Conservation (phyloP, 2,329 filamentous ascomycete genomes). For the Cylindrodendrum hubeiense region DNA sequence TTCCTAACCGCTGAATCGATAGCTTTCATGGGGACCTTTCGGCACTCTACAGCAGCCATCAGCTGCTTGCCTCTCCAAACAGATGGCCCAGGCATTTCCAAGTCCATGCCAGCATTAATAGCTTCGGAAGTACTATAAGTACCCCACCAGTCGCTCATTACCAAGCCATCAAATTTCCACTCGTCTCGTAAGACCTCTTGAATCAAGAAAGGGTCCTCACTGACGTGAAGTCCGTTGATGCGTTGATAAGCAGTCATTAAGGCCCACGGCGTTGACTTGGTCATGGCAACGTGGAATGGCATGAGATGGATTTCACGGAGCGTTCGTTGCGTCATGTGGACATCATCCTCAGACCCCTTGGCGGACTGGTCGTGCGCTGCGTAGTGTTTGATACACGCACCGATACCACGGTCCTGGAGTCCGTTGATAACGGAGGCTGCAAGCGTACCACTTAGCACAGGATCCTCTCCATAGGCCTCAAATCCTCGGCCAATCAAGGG, state of each 20-base stretch:
- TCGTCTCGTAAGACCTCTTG: conserved; percentile 51
- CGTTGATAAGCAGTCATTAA: conserved; percentile 45
- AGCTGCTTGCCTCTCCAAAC: conserved; percentile 32
- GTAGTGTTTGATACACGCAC: conserved; percentile 56
- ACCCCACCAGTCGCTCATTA: conserved; percentile 51
- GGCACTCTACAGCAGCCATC: conserved; percentile 35
- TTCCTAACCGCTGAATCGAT: conserved; percentile 41
- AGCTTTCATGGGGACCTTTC: conserved; percentile 28
- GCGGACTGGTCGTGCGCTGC: conserved; percentile 52
- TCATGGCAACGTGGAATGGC: conserved; percentile 52
- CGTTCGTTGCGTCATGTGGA: conserved; percentile 16
- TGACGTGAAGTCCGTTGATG: conserved; percentile 54
- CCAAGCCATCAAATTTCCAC: conserved; percentile 51
- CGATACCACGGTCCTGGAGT: conserved; percentile 52
- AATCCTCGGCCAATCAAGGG: conserved; percentile 55
- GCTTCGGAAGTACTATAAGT: conserved; percentile 42
- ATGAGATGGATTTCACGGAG: conserved; percentile 41
- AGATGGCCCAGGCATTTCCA: conserved; percentile 51
- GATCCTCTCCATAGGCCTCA: conserved; percentile 55
- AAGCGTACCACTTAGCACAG: conserved; percentile 52
- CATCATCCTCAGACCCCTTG: conserved; percentile 28
- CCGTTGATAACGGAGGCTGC: conserved; percentile 47
- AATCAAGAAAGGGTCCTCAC: conserved; percentile 29
- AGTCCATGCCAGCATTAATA: conserved; percentile 40
- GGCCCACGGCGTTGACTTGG: conserved; percentile 50